Evolutionary conservation across 345 rosid species (phyloP).

Genomic region (Acer campestre): DNA sequence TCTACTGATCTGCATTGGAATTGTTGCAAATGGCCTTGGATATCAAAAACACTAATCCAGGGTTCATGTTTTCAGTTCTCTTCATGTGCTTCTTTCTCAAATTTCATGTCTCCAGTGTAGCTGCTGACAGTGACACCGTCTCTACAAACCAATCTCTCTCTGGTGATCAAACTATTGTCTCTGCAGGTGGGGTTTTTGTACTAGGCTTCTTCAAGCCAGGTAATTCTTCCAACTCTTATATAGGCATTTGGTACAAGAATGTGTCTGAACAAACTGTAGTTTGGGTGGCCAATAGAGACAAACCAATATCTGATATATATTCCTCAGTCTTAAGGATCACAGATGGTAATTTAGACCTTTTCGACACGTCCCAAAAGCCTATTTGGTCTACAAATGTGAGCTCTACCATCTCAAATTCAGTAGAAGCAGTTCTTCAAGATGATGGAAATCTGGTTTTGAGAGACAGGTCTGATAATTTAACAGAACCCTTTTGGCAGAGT

Average conservation of each 20-base stretch:
- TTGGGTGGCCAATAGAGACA: constrained; percentile 36
- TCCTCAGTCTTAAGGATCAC: constrained; percentile 23
- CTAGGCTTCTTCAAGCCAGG: constrained; percentile 36
- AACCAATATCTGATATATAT: constrained; percentile 12
- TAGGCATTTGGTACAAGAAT: constrained; percentile 29
- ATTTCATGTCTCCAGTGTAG: neutral
- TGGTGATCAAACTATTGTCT: constrained; percentile 24
- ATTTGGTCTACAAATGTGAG: constrained; percentile 9
- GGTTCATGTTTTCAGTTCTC: constrained; percentile 9
- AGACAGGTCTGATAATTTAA: constrained; percentile 26
- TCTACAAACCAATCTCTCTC: constrained; percentile 22
- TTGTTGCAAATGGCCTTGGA: constrained; percentile 16
- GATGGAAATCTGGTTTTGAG: constrained; percentile 45
- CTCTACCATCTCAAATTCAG: neutral
- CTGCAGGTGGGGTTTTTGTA: constrained; percentile 18
- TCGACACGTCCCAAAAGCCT: neutral
- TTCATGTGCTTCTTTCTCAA: constrained; percentile 17
- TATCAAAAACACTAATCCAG: constrained; percentile 11
- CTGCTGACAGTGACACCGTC: constrained; percentile 7
- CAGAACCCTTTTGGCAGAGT: constrained; percentile 59
- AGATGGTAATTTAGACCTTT: constrained; percentile 23
- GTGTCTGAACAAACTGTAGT: constrained; percentile 8
- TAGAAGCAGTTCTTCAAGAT: constrained; percentile 34
- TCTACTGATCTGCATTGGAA: neutral
- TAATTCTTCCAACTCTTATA: constrained; percentile 23